Conservation (phyloP, 768 basidiomycete genomes). For the Roridomyces roridus region DNA sequence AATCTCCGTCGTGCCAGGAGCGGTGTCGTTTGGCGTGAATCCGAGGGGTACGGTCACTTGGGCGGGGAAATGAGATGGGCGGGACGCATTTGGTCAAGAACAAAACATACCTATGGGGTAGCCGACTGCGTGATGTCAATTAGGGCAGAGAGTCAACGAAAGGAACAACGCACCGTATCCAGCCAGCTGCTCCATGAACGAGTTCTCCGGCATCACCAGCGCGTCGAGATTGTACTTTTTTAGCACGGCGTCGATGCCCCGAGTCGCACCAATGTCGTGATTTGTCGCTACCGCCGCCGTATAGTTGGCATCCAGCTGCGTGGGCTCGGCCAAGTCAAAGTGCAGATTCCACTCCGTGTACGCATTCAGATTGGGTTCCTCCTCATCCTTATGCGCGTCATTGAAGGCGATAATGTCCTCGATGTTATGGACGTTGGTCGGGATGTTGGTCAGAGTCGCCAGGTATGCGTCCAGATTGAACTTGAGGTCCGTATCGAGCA, state of each 20-base stretch:
- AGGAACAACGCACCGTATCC: constrained; percentile 21
- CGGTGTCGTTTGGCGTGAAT: constrained; percentile 39
- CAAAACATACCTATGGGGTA: constrained; percentile 7
- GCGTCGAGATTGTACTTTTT: constrained; percentile 40
- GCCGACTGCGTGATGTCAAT: neutral
- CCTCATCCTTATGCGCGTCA: constrained; percentile 46
- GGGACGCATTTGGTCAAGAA: constrained; percentile 36
- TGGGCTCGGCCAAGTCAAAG: constrained; percentile 3
- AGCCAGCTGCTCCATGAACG: constrained; percentile 17
- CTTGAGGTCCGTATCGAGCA: constrained; percentile 10
- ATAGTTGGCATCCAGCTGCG: constrained; percentile 35
- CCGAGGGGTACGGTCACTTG: constrained; percentile 44
- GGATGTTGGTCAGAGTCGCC: constrained; percentile 42
- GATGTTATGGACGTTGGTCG: constrained; percentile 45
- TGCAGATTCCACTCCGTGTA: constrained; percentile 10
- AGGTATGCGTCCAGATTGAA: constrained; percentile 45
- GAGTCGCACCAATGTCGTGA: constrained; percentile 35
- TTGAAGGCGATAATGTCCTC: constrained; percentile 53
- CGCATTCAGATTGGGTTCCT: constrained; percentile 36
- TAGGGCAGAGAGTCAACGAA: neutral
- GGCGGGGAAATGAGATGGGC: constrained; percentile 45
- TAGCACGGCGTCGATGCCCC: constrained; percentile 43
- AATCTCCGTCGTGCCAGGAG: constrained; percentile 19
- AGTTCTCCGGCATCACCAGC: constrained; percentile 36
- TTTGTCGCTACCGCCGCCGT: constrained; percentile 33